Evolutionary conservation across 306 rosid genomes (phyloP), one percentile per base, ranked within the genome.

Genomic region (Amphicarpaea edgeworthii): DNA sequence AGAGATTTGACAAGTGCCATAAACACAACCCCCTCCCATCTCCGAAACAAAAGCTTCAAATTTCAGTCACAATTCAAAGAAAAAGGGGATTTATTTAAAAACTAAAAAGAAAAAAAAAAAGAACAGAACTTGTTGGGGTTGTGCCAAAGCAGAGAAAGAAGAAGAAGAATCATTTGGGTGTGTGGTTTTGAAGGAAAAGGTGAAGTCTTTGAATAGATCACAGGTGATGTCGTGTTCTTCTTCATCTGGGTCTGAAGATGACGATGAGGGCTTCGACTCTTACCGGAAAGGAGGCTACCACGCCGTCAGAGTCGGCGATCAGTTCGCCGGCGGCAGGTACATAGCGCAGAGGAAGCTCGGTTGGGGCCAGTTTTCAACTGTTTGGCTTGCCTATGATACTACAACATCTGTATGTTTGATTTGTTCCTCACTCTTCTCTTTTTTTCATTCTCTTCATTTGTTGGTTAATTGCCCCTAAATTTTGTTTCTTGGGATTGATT

Each of bases 351-450:
- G 96, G 65, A 94, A 94, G 80, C 88, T 94, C 2, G 98, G 98
- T 50, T 94, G 98, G 98, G 98, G 98, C 70, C 89, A 94, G 70
- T 94, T 92, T 82, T 94, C 98, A 64, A 94, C 98, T 80, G 98
- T 94, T 16, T 94, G 98, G 98, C 98, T 94, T 49, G 96, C 97
- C 59, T 94, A 87, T 51, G 98, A 94, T 40, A 88, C 92, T 68
- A 82, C 70, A 62, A 63, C 85, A 79, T 81, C 95, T 72, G 98
- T 94, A 88, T 50, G 90, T 74, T 47, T 26, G 12, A 12, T 70
- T 47, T 26, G 12, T 7, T 70, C 24, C 75, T 16, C 30, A 75
- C 59, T 59, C 37, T 42, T 62, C 68, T 21, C 24, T 40, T 59
- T 40, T 59, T 46, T 26, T 61, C 12, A 4, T n/a, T 6, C 40